These are phyloP conservation scores for Pichia scutulata DNA, from an alignment of 805 yeast species.

Conservation along the genomic window DNA sequence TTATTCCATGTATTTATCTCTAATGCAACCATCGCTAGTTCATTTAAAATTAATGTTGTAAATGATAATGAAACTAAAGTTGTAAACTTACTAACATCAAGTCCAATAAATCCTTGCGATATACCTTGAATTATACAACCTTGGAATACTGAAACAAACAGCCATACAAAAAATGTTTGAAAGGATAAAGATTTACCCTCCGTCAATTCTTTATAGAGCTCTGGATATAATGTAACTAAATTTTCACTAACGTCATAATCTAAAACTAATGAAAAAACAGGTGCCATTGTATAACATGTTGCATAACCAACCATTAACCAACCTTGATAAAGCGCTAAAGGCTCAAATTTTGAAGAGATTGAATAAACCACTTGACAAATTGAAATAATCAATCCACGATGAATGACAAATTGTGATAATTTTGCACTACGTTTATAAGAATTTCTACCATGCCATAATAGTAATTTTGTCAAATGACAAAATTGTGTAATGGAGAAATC, in stretches of 20 bases:
- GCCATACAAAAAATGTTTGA: constrained; percentile 88
- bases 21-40: constrained; percentile 86
- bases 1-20: constrained; percentile 90
- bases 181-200: constrained; percentile 82
- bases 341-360: constrained; percentile 79
- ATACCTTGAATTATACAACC: constrained; percentile 80
- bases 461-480: constrained; percentile 74
- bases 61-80: constrained; percentile 83
- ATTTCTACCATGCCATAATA: constrained; percentile 97
- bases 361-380: constrained; percentile 94
- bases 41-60: constrained; percentile 73
- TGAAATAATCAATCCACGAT: constrained; percentile 88
- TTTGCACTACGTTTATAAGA: constrained; percentile 94
- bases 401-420: constrained; percentile 91
- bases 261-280: constrained; percentile 86
- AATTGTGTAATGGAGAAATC: constrained; percentile 93
- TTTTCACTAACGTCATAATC: constrained; percentile 89
- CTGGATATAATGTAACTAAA: constrained; percentile 87
- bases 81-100: constrained; percentile 45
- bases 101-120: constrained; percentile 68
- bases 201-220: constrained; percentile 85
- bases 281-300: constrained; percentile 95
- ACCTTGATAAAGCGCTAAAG: constrained; percentile 90
- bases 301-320: constrained; percentile 99
- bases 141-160: constrained; percentile 80